These are phyloP conservation scores for Favolaschia claudopus DNA, from an alignment of 768 basidiomycete species.

Conservation along the genomic window DNA sequence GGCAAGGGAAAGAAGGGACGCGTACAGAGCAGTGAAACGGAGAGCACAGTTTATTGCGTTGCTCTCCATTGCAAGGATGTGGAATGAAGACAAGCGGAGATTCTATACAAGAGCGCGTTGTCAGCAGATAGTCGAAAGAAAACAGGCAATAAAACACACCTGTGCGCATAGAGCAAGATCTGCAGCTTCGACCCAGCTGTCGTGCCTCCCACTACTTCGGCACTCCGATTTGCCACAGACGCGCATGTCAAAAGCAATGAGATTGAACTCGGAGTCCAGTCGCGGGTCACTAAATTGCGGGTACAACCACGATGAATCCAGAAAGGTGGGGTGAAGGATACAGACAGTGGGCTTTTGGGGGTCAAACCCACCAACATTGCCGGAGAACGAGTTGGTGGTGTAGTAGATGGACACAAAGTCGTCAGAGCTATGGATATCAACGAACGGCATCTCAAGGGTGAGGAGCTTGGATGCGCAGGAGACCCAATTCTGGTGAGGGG, in stretches of 20 bases:
- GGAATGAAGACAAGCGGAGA: slow-evolving; percentile 70
- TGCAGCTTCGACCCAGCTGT: slow-evolving; percentile 82
- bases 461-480: too few relatives aligned
- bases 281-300: slow-evolving; percentile 74
- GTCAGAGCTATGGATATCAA: slow-evolving; percentile 66
- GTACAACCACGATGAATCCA: slow-evolving; percentile 74
- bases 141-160: slow-evolving; percentile 48
- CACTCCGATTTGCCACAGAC: slow-evolving; percentile 64
- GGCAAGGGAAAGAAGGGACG: slow-evolving; percentile 20
- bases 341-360: slow-evolving; percentile 70
- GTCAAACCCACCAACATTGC: slow-evolving; percentile 73
- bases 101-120: slow-evolving; percentile 43
- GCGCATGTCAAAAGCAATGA: slow-evolving; percentile 80
- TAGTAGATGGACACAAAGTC: slow-evolving; percentile 81
- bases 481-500: too few relatives aligned
- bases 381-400: slow-evolving; percentile 64
- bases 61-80: slow-evolving; percentile 75
- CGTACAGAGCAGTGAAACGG: slow-evolving; percentile 72
- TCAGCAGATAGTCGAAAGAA: background rate
- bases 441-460: slow-evolving; percentile 66
- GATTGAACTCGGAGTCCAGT: slow-evolving; percentile 63
- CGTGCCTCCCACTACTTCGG: slow-evolving; percentile 63
- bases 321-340: slow-evolving; percentile 70
- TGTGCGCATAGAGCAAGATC: slow-evolving; percentile 74
- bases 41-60: slow-evolving; percentile 64